These are phyloP conservation scores for Phytophthora sp. DNA, from an alignment of 352 stramenopile species.

Conservation along the genomic window DNA sequence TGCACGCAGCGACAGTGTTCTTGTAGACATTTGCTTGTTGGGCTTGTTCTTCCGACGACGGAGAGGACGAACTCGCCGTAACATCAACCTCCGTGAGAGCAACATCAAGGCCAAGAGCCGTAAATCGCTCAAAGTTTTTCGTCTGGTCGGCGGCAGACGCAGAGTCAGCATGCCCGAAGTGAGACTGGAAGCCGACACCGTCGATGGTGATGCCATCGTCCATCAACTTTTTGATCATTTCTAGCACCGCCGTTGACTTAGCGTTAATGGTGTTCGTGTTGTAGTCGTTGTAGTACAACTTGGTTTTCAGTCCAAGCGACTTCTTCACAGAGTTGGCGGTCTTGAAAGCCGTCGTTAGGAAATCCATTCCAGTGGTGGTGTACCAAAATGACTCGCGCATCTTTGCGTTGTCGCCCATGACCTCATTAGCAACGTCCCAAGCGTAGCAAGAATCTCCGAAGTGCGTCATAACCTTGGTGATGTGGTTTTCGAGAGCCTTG, in stretches of 20 bases:
- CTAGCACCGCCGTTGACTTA: slow-evolving; percentile 33
- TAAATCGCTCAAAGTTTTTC: slow-evolving; percentile 28
- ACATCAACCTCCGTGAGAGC: slow-evolving; percentile 36
- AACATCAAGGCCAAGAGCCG: slow-evolving; percentile 32
- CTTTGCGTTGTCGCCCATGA: slow-evolving; percentile 34
- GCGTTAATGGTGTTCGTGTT: slow-evolving; percentile 38
- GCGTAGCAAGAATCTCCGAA: slow-evolving; percentile 39
- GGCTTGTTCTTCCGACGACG: slow-evolving; percentile 6
- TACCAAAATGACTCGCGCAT: slow-evolving; percentile 41
- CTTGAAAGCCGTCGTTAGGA: slow-evolving; percentile 37
- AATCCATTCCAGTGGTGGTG: slow-evolving; percentile 37
- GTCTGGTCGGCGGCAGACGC: slow-evolving; percentile 19
- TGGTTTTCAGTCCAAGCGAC: slow-evolving; percentile 25
- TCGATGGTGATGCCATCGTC: slow-evolving; percentile 22
- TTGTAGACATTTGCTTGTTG: slow-evolving; percentile 25
- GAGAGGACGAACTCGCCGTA: slow-evolving; percentile 15
- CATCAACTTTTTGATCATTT: slow-evolving; percentile 26
- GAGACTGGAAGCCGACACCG: slow-evolving; percentile 32
- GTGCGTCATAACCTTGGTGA: slow-evolving; percentile 37
- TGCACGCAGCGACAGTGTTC: slow-evolving; percentile 29
- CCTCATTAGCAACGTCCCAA: slow-evolving; percentile 43
- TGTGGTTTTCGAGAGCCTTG: slow-evolving; percentile 36
- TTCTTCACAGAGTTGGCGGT: slow-evolving; percentile 34
- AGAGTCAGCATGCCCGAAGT: slow-evolving; percentile 8
- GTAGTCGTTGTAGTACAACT: slow-evolving; percentile 40